Conservation (phyloP, 768 basidiomycete genomes). For the Tricholoma terreum region DNA sequence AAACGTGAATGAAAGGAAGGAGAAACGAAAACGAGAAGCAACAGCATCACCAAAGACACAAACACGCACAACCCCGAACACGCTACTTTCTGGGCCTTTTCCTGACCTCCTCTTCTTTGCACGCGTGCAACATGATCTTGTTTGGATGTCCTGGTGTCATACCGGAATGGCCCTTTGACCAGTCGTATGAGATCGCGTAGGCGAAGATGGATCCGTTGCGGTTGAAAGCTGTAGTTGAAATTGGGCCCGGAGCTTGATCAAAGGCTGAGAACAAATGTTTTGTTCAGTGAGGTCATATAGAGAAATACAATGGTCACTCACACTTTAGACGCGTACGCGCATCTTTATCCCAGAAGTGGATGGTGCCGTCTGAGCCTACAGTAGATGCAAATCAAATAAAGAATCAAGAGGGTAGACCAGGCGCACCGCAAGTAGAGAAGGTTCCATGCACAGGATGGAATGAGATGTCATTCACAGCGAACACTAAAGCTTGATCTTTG, state of each 20-base stretch:
- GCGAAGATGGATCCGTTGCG: slow-evolving; percentile 84
- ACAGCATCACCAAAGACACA: background rate
- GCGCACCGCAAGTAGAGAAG: slow-evolving; percentile 73
- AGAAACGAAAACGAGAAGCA: background rate
- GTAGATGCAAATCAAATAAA: slow-evolving; percentile 12
- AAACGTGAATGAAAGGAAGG: too few species aligned
- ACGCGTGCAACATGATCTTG: slow-evolving; percentile 77
- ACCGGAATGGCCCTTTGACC: slow-evolving; percentile 87
- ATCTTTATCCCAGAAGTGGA: slow-evolving; percentile 96
- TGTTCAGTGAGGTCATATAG: background rate
- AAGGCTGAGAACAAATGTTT: slow-evolving; percentile 23
- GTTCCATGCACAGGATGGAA: slow-evolving; percentile 86
- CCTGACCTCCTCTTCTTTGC: slow-evolving; percentile 82
- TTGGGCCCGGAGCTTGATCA: slow-evolving; percentile 69
- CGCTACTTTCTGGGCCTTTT: slow-evolving; percentile 35
- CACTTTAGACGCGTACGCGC: slow-evolving; percentile 89
- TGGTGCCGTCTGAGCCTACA: slow-evolving; percentile 76
- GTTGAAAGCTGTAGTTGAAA: slow-evolving; percentile 79
- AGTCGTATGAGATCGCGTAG: slow-evolving; percentile 88
- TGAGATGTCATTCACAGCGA: slow-evolving; percentile 80
- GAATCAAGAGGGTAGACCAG: slow-evolving; percentile 16
- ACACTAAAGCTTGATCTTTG: slow-evolving; percentile 70
- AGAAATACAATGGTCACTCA: slow-evolving; percentile 29
- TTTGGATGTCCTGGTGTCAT: slow-evolving; percentile 67
- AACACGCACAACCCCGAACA: too few species aligned